These are phyloP conservation scores for Fusarium setosum DNA, from an alignment of 2,329 filamentous ascomycete genomes.

Conservation along the genomic window DNA sequence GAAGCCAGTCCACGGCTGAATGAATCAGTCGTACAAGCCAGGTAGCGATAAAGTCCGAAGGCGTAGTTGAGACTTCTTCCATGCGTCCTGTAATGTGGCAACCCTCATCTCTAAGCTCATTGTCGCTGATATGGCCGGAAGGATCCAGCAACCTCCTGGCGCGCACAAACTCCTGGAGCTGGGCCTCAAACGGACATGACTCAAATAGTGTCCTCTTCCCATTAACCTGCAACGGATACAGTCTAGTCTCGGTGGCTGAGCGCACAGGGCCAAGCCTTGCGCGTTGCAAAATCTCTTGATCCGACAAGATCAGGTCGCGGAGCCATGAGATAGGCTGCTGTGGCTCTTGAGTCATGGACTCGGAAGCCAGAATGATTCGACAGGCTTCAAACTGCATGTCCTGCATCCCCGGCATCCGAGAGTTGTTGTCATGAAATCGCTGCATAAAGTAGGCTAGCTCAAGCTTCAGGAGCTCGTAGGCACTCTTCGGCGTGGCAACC, in stretches of 20 bases:
- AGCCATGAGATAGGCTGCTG: conserved; percentile 21
- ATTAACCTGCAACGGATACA: conserved; percentile 37
- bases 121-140: not conserved
- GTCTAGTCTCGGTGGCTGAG: conserved; percentile 32
- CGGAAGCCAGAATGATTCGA: conserved; percentile 23
- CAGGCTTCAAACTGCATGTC: conserved; percentile 30
- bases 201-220: conserved; percentile 41
- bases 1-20: conserved; percentile 24
- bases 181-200: conserved; percentile 37
- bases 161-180: conserved; percentile 26
- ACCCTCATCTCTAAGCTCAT: conserved; percentile 25
- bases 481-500: conserved; percentile 17
- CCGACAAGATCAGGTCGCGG: conserved; percentile 25
- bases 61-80: conserved; percentile 28
- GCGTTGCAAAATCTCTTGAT: conserved; percentile 14
- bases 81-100: conserved; percentile 23
- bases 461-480: conserved; percentile 29
- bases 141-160: conserved; percentile 1
- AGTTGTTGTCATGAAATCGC: conserved; percentile 12
- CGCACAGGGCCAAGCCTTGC: conserved; percentile 38
- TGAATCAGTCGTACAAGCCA: conserved; percentile 34
- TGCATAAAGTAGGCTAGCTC: conserved; percentile 33
- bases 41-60: conserved; percentile 32
- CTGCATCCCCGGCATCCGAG: conserved; percentile 7
- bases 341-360: conserved; percentile 10